Percentiles rank a stretch among this genome's conserved stretches.
phyloP scores from a whole-genome alignment of 2,329 filamentous ascomycete species.

The Cercospora janseana region DNA sequence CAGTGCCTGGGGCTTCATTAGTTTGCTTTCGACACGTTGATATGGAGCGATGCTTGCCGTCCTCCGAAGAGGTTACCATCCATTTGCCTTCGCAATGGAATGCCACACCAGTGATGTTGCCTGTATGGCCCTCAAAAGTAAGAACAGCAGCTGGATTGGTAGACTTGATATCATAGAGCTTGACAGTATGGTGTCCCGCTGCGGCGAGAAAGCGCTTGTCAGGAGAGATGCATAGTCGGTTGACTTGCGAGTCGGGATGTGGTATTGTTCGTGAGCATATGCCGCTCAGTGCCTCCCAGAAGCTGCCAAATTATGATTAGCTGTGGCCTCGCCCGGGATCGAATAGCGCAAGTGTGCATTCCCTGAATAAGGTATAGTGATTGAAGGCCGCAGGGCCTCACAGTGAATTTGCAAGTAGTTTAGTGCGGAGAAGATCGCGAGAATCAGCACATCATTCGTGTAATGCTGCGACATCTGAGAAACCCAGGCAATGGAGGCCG shows the following conservation, averaged over 20 bases:
- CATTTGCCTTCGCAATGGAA: conserved; percentile 99
- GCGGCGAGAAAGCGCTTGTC: conserved; percentile 94
- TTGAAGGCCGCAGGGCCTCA: too few species aligned
- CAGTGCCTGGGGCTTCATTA: too few species aligned
- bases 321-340: background rate
- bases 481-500: too few species aligned
- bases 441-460: too few species aligned
- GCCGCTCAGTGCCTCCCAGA: conserved; percentile 97
- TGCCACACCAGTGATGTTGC: conserved; percentile 92
- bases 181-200: conserved; percentile 78
- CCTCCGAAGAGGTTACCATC: conserved; percentile 98
- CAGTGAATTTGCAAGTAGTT: too few species aligned
- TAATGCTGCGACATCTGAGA: too few species aligned
- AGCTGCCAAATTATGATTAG: conserved; percentile 54
- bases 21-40: too few species aligned
- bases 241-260: conserved; percentile 96
- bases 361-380: too few species aligned
- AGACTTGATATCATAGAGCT: conserved; percentile 97
- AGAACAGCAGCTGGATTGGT: conserved; percentile 93
- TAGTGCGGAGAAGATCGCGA: too few species aligned
- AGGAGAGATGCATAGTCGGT: conserved; percentile 94
- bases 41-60: conserved; percentile 56
- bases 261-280: conserved; percentile 98
- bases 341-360: too few species aligned
- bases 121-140: conserved; percentile 92